phyloP scores from a whole-genome alignment of 108 stramenopile species.

The Cyclotella cryptica region DNA sequence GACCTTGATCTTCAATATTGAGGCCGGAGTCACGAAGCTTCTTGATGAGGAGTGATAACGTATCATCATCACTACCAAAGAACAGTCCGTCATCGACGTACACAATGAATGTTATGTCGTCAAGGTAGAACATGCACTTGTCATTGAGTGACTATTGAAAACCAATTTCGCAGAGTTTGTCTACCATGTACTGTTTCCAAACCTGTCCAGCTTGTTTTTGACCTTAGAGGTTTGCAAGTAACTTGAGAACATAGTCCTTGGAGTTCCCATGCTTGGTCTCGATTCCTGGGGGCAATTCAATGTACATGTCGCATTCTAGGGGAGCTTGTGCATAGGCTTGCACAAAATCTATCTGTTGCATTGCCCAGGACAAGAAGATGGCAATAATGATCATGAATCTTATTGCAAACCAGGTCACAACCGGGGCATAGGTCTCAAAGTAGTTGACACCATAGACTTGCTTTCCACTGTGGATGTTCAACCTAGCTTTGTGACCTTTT shows the following conservation, averaged over 20 bases:
- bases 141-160: conserved; percentile 51
- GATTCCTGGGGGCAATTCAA: too few relatives aligned
- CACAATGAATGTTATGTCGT: neutral
- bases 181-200: conserved; percentile 48
- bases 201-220: conserved; percentile 49
- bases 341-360: conserved; percentile 13
- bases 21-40: neutral
- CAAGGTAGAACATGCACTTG: conserved; percentile 53
- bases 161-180: conserved; percentile 1
- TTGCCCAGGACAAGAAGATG: neutral
- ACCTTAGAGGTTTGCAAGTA: conserved; percentile 40
- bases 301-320: neutral
- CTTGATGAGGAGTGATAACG: too few relatives aligned
- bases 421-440: conserved; percentile 22
- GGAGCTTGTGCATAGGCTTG: too few relatives aligned
- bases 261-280: too few relatives aligned
- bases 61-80: too few relatives aligned
- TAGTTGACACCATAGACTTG: conserved; percentile 16
- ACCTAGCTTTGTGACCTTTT: conserved; percentile 33
- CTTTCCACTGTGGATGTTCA: conserved; percentile 26
- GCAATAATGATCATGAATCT: neutral
- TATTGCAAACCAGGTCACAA: conserved; percentile 29
- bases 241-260: neutral
- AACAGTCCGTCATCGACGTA: too few relatives aligned
- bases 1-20: conserved; percentile 38